Evolutionary conservation across 495 filamentous ascomycete genomes (phyloP), one percentile per base, ranked within the genome.

Genomic region (Penicillium nucicola): DNA sequence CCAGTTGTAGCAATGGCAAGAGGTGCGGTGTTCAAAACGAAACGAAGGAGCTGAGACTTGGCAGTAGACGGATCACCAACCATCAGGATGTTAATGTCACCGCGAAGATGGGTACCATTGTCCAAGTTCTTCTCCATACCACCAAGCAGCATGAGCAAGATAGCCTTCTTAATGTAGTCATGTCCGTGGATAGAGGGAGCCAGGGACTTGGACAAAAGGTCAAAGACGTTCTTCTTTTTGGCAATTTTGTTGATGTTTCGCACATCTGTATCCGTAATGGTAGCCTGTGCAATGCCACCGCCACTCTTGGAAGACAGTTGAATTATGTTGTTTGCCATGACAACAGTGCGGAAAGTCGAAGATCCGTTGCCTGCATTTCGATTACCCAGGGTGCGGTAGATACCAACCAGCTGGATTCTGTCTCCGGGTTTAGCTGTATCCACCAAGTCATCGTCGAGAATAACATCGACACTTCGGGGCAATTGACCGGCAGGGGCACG

Each of bases 81-180:
- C 93, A 99, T 97, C 25, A 99, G 77, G 56, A 99, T 95, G 70
- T 99, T 99, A 72, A 99, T 97, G 66, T 99, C 93, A 70, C 93
- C 93, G 77, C 93, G 85, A 58, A 99, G 72, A 81, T 99, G 93
- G 0, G 95, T 97, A 30, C 93, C 93, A 60, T 99, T 99, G 48
- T 97, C 93, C 44, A 99, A 67, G 62, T 97, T 99, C 79, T 97
- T 97, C 74, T 99, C 93, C 84, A 96, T 90, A 48, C 93, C 93
- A 57, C 93, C 87, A n/a, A 99, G 77, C 9, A 99, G 78, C 92
- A 97, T 96, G 47, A 99, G 83, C 32, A 97, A 72, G 55, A 99
- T 96, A 5, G 93, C 93, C 70, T 92, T 96, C 75, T 99, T 99
- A 69, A 99, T 96, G 69, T 97, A 87, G 61, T 95, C 92, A 62